These are phyloP conservation scores for Zarea fungicola DNA, from an alignment of 2,329 filamentous ascomycete genomes.

Conservation along the genomic window DNA sequence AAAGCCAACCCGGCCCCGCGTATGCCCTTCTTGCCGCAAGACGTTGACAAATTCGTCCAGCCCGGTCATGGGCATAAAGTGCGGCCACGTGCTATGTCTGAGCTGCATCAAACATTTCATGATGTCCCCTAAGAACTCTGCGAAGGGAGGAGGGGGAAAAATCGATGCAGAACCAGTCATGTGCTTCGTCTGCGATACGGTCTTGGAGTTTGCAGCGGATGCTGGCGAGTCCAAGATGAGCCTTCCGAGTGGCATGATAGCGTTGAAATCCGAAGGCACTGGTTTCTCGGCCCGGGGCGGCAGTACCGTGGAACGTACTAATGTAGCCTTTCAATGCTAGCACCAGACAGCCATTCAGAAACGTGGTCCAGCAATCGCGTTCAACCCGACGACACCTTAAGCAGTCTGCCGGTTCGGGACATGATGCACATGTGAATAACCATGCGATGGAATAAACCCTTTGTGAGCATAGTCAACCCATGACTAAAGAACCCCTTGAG, in stretches of 20 bases:
- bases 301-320: conserved; percentile 72
- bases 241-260: conserved; percentile 67
- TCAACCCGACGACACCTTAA: conserved; percentile 13
- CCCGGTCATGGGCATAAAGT: conserved; percentile 78
- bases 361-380: background rate
- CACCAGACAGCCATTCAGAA: background rate
- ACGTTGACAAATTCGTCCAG: conserved; percentile 74
- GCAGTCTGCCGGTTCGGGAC: conserved; percentile 23
- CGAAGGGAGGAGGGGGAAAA: conserved; percentile 36
- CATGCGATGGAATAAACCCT: conserved; percentile 67
- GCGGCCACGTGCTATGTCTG: conserved; percentile 86
- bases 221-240: conserved; percentile 45
- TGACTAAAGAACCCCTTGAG: conserved; percentile 81
- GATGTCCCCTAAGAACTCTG: conserved; percentile 44
- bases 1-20: conserved; percentile 36
- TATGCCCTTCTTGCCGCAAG: conserved; percentile 85
- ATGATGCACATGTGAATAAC: conserved; percentile 70
- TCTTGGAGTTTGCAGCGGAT: conserved; percentile 53
- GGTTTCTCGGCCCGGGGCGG: conserved; percentile 86
- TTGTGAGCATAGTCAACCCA: conserved; percentile 81
- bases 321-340: conserved; percentile 78
- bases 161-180: conserved; percentile 25
- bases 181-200: conserved; percentile 84
- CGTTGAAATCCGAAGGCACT: conserved; percentile 80
- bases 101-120: conserved; percentile 82